Evolutionary conservation across 2,329 filamentous ascomycete species (phyloP).

Genomic region (Dactylonectria macrodidyma): DNA sequence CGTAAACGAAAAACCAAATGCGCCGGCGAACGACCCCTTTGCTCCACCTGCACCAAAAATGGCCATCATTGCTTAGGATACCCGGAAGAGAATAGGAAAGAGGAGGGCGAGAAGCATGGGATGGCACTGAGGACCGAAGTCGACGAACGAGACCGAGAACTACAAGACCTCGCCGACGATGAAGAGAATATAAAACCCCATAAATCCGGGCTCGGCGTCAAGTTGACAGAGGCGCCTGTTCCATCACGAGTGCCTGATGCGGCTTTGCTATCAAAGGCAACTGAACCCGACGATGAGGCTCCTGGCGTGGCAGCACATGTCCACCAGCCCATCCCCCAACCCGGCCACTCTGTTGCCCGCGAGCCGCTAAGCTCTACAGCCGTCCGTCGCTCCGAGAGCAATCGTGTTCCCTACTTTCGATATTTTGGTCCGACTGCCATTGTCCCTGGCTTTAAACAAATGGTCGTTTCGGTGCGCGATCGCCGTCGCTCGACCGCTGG

Average conservation of each 20-base stretch:
- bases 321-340: slow-evolving; percentile 15
- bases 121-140: slow-evolving; percentile 26
- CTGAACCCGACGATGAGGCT: slow-evolving; percentile 26
- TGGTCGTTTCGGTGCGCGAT: slow-evolving; percentile 84
- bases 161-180: slow-evolving; percentile 50
- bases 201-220: slow-evolving; percentile 30
- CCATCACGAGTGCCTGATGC: slow-evolving; percentile 21
- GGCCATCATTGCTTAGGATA: slow-evolving; percentile 80
- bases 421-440: slow-evolving; percentile 95
- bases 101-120: slow-evolving; percentile 49
- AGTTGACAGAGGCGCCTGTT: slow-evolving; percentile 32
- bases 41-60: slow-evolving; percentile 81
- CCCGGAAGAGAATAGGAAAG: slow-evolving; percentile 66
- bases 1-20: slow-evolving; percentile 83
- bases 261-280: slow-evolving; percentile 29
- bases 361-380: slow-evolving; percentile 56
- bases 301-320: slow-evolving; percentile 22
- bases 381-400: slow-evolving; percentile 66
- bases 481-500: slow-evolving; percentile 71
- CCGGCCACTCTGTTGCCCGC: slow-evolving; percentile 30
- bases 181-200: slow-evolving; percentile 56
- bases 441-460: slow-evolving; percentile 92
- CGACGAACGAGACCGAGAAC: slow-evolving; percentile 47
- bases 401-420: slow-evolving; percentile 88
- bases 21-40: slow-evolving; percentile 79